These are phyloP conservation scores for Alectoria sarmentosa DNA, from an alignment of 495 filamentous ascomycete genomes.

Conservation along the genomic window DNA sequence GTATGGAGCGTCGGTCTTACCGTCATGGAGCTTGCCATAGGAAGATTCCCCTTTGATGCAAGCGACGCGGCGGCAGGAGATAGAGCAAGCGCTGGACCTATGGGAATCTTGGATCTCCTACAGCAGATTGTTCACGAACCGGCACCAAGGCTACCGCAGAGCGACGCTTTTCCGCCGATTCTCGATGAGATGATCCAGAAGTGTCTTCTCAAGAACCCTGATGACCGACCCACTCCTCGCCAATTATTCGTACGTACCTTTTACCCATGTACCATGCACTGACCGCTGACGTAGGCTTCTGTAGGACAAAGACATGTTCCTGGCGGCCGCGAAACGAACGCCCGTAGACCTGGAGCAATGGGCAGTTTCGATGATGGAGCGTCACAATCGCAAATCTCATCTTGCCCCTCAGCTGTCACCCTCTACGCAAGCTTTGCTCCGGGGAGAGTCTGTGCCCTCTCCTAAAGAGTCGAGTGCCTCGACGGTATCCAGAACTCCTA, in stretches of 20 bases:
- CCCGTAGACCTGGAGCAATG: constrained; percentile 85
- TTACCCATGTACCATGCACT: neutral
- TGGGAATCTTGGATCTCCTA: constrained; percentile 90
- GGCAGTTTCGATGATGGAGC: constrained; percentile 86
- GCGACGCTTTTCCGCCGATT: constrained; percentile 90
- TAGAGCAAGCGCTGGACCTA: constrained; percentile 63
- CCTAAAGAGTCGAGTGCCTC: constrained; percentile 34
- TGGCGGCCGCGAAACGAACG: constrained; percentile 91
- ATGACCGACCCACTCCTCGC: constrained; percentile 81
- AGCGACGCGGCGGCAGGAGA: constrained; percentile 66
- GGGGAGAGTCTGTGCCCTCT: constrained; percentile 34
- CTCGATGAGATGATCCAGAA: constrained; percentile 95
- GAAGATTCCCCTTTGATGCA: constrained; percentile 87
- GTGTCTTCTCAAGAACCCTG: constrained; percentile 82
- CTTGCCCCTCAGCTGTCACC: constrained; percentile 60
- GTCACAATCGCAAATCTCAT: constrained; percentile 87
- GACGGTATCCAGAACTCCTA: constrained; percentile 43
- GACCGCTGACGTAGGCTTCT: constrained; percentile 24
- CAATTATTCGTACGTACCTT: constrained; percentile 54
- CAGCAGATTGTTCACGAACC: constrained; percentile 98
- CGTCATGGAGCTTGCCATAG: constrained; percentile 94
- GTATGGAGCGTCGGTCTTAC: constrained; percentile 98
- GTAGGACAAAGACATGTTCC: constrained; percentile 82
- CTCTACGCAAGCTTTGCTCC: constrained; percentile 50
- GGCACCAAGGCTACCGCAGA: constrained; percentile 87